Percentiles rank a stretch among this genome's conserved stretches.
Evolutionary conservation across 345 rosid genomes (phyloP).

Genomic region (Atalantia buxifolia): DNA sequence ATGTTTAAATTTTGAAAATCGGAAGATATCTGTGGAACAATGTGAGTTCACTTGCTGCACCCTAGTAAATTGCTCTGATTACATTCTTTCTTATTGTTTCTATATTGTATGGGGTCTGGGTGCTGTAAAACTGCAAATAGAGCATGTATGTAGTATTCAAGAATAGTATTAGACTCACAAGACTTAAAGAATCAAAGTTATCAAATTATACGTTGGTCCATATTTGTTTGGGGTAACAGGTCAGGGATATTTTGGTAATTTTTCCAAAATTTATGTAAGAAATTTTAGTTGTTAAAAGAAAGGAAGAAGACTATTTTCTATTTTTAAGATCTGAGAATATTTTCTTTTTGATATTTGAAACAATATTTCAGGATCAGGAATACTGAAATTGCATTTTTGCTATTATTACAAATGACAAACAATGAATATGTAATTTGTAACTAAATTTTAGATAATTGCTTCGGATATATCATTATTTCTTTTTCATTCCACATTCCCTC

Average conservation of each 20-base stretch:
- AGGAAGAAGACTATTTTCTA: neutral
- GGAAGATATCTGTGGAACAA: constrained; percentile 70
- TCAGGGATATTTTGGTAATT: neutral
- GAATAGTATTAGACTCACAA: neutral
- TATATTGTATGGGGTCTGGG: neutral
- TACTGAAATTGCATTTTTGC: neutral
- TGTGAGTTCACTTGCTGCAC: constrained; percentile 47
- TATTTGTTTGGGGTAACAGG: neutral
- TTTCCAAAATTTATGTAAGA: neutral
- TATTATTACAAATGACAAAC: neutral
- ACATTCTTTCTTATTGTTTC: neutral
- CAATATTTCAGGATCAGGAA: neutral
- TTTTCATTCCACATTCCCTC: neutral
- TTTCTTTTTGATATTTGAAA: neutral
- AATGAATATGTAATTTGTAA: neutral
- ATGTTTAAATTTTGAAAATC: constrained; percentile 79
- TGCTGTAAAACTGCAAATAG: neutral
- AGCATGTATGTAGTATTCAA: neutral
- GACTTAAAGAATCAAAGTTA: neutral
- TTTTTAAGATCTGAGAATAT: neutral
- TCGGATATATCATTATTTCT: neutral
- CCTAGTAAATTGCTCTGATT: neutral
- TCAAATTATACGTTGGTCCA: neutral
- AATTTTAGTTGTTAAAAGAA: neutral
- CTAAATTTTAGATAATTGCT: neutral